Evolutionary conservation across 257 asterid genomes (phyloP).

Genomic region (Rubia yunnanensis): DNA sequence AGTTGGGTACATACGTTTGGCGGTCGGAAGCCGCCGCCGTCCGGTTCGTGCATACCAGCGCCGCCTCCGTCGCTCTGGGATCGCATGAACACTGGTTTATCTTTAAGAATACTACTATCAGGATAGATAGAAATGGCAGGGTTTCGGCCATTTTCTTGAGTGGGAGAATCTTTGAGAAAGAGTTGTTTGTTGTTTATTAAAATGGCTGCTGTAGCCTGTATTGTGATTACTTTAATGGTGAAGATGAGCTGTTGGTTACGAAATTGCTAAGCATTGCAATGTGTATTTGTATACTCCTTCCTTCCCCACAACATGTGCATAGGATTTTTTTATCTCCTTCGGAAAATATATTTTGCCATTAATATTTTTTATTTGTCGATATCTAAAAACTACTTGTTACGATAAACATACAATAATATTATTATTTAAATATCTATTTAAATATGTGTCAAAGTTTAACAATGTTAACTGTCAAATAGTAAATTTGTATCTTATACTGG

Average conservation of each 20-base stretch:
- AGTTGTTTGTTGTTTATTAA: too few species aligned
- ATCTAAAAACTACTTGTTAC: too few species aligned
- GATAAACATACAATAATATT: too few species aligned
- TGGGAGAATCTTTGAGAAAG: background rate
- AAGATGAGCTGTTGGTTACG: background rate
- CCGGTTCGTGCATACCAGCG: conserved; percentile 38
- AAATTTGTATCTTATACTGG: too few species aligned
- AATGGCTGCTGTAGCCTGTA: too few species aligned
- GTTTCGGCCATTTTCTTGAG: conserved; percentile 12
- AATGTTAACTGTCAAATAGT: too few species aligned
- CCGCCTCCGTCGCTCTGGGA: conserved; percentile 53
- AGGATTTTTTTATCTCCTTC: too few species aligned
- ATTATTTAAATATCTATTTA: too few species aligned
- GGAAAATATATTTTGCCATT: too few species aligned
- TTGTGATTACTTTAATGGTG: background rate
- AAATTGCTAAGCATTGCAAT: background rate
- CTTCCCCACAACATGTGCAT: too few species aligned
- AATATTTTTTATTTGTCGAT: too few species aligned
- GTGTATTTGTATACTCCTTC: background rate
- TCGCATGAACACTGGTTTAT: conserved; percentile 22
- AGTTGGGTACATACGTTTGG: conserved; percentile 29
- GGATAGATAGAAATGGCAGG: conserved; percentile 6
- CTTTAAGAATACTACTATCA: background rate
- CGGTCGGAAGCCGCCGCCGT: conserved; percentile 36
- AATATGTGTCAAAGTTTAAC: too few species aligned